These are phyloP conservation scores for Ceratopteris richardii DNA, from an alignment of 75 land plant genomes.

Conservation along the genomic window DNA sequence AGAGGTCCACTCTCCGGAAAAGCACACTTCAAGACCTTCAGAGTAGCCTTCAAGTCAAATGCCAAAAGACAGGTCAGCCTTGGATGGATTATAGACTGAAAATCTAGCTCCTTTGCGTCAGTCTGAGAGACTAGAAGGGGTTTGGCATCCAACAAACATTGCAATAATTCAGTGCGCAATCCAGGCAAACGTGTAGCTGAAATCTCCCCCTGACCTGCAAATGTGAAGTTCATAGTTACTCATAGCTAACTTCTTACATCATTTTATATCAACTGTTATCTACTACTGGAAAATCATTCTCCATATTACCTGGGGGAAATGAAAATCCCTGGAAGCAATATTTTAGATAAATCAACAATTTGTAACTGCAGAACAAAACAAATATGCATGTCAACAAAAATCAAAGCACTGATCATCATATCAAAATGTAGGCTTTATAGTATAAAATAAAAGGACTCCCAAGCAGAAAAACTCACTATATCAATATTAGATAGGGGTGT, in stretches of 20 bases:
- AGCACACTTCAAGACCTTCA: slow-evolving; percentile 73
- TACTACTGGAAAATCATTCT: too few relatives aligned
- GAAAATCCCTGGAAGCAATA: slow-evolving; percentile 91
- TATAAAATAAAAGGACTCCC: too few relatives aligned
- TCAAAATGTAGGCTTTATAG: too few relatives aligned
- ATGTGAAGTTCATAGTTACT: background rate
- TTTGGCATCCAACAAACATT: slow-evolving; percentile 52
- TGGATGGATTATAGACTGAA: slow-evolving; percentile 26
- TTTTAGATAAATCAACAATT: slow-evolving; percentile 90
- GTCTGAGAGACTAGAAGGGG: slow-evolving; percentile 17
- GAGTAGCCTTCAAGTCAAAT: slow-evolving; percentile 80
- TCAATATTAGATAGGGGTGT: too few relatives aligned
- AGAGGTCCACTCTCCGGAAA: slow-evolving; percentile 40
- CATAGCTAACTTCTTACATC: too few relatives aligned
- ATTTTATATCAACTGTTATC: too few relatives aligned
- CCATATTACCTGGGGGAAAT: slow-evolving; percentile 97
- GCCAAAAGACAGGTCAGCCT: slow-evolving; percentile 65
- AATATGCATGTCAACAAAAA: background rate
- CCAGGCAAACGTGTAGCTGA: slow-evolving; percentile 52
- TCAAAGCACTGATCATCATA: too few relatives aligned
- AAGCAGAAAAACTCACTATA: too few relatives aligned
- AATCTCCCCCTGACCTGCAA: slow-evolving; percentile 80
- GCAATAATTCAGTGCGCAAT: slow-evolving; percentile 59
- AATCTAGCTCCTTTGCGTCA: slow-evolving; percentile 17
- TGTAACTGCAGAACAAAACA: slow-evolving; percentile 48